Percentiles rank a stretch among this genome's conserved stretches.
Evolutionary conservation across 805 yeast genomes (phyloP).

Genomic region (Myxozyma vanderwaltii): DNA sequence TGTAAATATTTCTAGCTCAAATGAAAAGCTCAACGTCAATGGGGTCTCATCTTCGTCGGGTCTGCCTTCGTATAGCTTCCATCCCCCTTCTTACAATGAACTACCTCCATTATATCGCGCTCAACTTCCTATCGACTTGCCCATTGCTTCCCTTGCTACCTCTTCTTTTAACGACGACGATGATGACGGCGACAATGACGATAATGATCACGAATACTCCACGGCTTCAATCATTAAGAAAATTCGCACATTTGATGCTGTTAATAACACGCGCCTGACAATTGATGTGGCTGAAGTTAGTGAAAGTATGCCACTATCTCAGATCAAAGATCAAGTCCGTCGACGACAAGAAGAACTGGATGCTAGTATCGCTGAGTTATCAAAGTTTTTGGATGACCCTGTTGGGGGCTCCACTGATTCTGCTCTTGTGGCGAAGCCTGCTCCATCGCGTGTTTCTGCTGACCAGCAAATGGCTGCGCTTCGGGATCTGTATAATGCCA

Average conservation of each 20-base stretch:
- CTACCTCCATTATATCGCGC: too few relatives aligned
- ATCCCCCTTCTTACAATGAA: too few relatives aligned
- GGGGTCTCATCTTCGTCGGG: background rate
- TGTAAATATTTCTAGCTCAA: too few relatives aligned
- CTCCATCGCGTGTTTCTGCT: background rate
- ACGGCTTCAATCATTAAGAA: background rate
- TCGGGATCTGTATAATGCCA: background rate
- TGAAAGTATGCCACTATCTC: background rate
- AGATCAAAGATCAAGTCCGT: constrained; percentile 4
- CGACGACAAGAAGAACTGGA: constrained; percentile 7
- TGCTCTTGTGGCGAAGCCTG: background rate
- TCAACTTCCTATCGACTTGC: too few relatives aligned
- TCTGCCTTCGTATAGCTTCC: too few relatives aligned
- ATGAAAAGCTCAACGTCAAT: background rate
- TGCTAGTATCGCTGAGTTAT: constrained; percentile 10
- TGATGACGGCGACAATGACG: background rate
- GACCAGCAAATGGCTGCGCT: constrained; percentile 2
- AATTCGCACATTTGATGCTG: background rate
- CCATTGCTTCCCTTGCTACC: too few relatives aligned
- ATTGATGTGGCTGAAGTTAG: background rate
- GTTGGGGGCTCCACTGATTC: background rate
- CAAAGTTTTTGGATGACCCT: constrained; percentile 4
- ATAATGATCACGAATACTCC: constrained; percentile 1
- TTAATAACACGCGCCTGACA: background rate
- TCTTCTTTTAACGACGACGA: background rate